These are phyloP conservation scores for Sarocladium kiliense DNA, from an alignment of 2,329 filamentous ascomycete species.

Conservation along the genomic window DNA sequence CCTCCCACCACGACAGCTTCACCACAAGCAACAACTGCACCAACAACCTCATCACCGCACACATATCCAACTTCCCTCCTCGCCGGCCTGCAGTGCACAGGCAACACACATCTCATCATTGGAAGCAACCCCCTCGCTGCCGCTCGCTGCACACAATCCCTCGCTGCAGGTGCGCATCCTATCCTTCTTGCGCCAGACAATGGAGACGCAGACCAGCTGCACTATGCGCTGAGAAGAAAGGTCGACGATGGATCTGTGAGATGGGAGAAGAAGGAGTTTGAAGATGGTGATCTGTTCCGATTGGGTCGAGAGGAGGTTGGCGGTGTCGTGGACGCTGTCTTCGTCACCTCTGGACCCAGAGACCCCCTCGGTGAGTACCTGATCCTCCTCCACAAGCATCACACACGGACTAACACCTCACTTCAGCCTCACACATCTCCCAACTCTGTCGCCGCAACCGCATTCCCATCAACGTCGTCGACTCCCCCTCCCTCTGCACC, in stretches of 20 bases:
- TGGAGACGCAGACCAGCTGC: slow-evolving; percentile 38
- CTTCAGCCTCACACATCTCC: slow-evolving; percentile 51
- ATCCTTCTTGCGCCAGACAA: slow-evolving; percentile 70
- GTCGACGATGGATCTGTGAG: slow-evolving; percentile 62
- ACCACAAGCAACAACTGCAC: neutral
- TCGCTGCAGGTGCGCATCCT: slow-evolving; percentile 76
- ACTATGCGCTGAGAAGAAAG: slow-evolving; percentile 54
- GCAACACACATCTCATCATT: slow-evolving; percentile 76
- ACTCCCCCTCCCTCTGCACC: slow-evolving; percentile 79
- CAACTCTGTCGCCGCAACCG: slow-evolving; percentile 69
- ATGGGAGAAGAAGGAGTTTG: slow-evolving; percentile 63
- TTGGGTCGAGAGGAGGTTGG: slow-evolving; percentile 78
- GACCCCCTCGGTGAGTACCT: slow-evolving; percentile 30
- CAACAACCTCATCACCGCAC: neutral
- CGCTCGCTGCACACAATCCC: slow-evolving; percentile 71
- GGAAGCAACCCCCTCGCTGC: slow-evolving; percentile 86
- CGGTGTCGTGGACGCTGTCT: slow-evolving; percentile 81
- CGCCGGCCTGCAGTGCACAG: slow-evolving; percentile 64
- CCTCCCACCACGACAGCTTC: slow-evolving; percentile 5
- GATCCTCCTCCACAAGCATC: neutral
- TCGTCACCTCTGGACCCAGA: slow-evolving; percentile 63
- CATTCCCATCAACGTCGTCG: slow-evolving; percentile 90
- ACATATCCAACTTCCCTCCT: slow-evolving; percentile 48
- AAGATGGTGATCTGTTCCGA: slow-evolving; percentile 64
- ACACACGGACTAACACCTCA: neutral